These are phyloP conservation scores for Orbilia ellipsospora DNA, from an alignment of 2,329 filamentous ascomycete genomes.

Conservation along the genomic window DNA sequence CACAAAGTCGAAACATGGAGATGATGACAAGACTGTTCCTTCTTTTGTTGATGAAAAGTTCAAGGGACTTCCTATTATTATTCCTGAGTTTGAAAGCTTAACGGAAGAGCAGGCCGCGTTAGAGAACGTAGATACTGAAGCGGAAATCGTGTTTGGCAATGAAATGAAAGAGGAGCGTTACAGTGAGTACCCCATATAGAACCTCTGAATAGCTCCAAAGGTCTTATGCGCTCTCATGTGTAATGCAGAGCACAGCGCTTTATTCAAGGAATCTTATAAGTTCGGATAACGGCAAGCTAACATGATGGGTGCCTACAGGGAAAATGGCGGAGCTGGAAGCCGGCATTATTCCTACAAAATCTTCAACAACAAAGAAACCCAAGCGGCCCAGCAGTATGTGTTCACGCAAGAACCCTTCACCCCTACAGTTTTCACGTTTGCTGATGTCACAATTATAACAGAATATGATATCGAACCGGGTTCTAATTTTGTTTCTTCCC, in stretches of 20 bases:
- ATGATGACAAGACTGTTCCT: constrained; percentile 59
- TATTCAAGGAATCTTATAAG: too few relatives aligned
- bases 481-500: constrained; percentile 49
- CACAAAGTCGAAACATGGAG: constrained; percentile 36
- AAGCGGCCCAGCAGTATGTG: constrained; percentile 52
- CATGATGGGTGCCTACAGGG: constrained; percentile 29
- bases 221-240: too few relatives aligned
- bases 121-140: constrained; percentile 79
- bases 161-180: constrained; percentile 79
- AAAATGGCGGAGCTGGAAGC: constrained; percentile 54
- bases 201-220: not conserved
- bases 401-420: not conserved
- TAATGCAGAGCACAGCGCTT: too few relatives aligned
- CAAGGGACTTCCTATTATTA: constrained; percentile 64
- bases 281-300: constrained; percentile 11
- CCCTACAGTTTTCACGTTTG: not conserved
- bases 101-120: constrained; percentile 72
- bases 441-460: not conserved
- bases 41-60: constrained; percentile 63
- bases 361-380: constrained; percentile 52
- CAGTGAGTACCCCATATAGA: constrained; percentile 61
- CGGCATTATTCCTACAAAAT: constrained; percentile 52
- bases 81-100: constrained; percentile 75
- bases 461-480: constrained; percentile 53
- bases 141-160: constrained; percentile 76